A percentile compares a stretch with the other conserved stretches of the same genome.
Evolutionary conservation across 1,139 yeast species (phyloP).

Genomic region (Hyphopichia burtonii): DNA sequence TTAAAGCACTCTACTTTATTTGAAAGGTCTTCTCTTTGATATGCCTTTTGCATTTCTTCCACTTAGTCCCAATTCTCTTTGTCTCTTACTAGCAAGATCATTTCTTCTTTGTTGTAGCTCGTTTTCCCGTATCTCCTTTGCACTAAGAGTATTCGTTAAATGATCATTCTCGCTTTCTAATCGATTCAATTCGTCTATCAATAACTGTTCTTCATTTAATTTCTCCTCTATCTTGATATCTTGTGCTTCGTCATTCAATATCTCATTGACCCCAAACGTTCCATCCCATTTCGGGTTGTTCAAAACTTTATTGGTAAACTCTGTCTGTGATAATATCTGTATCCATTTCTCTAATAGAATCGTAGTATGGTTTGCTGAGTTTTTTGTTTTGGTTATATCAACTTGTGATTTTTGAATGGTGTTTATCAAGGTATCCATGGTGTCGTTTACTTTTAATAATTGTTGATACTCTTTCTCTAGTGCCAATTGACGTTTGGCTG

Average conservation of each 20-base stretch:
- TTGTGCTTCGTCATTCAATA: conserved; percentile 4
- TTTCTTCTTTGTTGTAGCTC: conserved; percentile 12
- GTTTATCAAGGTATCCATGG: conserved; percentile 26
- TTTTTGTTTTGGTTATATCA: conserved; percentile 30
- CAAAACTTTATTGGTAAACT: conserved; percentile 38
- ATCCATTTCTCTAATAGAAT: conserved; percentile 46
- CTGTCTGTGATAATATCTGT: conserved; percentile 45
- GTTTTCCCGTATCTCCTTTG: conserved; percentile 20
- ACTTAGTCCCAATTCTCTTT: conserved; percentile 24
- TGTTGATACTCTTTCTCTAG: conserved; percentile 40
- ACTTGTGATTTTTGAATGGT: conserved; percentile 27
- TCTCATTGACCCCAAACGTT: conserved; percentile 11
- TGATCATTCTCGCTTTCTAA: conserved; percentile 29
- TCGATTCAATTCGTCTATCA: conserved; percentile 23
- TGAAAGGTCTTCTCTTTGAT: not conserved
- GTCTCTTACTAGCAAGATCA: conserved; percentile 18
- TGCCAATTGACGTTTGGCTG: conserved; percentile 26
- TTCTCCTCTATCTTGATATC: conserved; percentile 18
- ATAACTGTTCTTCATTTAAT: conserved; percentile 19
- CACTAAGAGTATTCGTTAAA: conserved; percentile 24
- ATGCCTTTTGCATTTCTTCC: not conserved
- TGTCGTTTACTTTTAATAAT: conserved; percentile 28
- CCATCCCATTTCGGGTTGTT: conserved; percentile 37
- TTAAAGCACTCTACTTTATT: too few species aligned
- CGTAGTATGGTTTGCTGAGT: conserved; percentile 34